Conservation (phyloP, 345 rosid genomes). For the Salix purpurea region DNA sequence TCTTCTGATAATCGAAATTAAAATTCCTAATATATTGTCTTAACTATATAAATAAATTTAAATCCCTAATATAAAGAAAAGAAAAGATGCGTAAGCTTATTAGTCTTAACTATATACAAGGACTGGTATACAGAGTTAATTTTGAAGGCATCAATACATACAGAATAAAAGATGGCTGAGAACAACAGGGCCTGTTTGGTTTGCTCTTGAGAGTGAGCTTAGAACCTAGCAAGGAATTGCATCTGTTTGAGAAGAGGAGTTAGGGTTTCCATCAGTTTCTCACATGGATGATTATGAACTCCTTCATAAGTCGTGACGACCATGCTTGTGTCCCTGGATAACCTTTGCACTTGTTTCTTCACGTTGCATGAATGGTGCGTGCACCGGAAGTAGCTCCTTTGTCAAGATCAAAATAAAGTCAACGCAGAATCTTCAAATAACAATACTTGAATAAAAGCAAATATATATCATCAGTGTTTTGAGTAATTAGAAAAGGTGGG, state of each 20-base stretch:
- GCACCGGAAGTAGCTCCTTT: conserved; percentile 87
- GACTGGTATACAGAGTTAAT: not conserved
- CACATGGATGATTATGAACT: conserved; percentile 81
- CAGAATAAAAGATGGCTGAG: not conserved
- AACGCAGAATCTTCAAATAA: not conserved
- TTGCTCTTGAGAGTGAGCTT: not conserved
- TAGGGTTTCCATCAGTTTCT: conserved; percentile 87
- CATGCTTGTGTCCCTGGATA: conserved; percentile 65
- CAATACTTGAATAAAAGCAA: no score
- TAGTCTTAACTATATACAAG: not conserved
- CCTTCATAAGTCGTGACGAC: conserved; percentile 87
- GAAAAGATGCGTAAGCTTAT: not conserved
- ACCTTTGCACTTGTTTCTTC: conserved; percentile 90
- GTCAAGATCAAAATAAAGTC: not conserved
- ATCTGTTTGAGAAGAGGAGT: conserved; percentile 85
- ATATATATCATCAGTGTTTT: no score
- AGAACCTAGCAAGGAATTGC: conserved; percentile 71
- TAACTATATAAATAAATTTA: not conserved
- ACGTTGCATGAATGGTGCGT: conserved; percentile 93
- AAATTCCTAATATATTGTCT: not conserved
- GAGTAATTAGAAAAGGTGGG: no score
- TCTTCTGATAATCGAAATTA: not conserved
- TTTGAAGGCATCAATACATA: not conserved
- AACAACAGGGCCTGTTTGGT: not conserved
- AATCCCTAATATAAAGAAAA: no score